Conservation (phyloP, 2,329 filamentous ascomycete species). For the Pestalotiopsis sp. region DNA sequence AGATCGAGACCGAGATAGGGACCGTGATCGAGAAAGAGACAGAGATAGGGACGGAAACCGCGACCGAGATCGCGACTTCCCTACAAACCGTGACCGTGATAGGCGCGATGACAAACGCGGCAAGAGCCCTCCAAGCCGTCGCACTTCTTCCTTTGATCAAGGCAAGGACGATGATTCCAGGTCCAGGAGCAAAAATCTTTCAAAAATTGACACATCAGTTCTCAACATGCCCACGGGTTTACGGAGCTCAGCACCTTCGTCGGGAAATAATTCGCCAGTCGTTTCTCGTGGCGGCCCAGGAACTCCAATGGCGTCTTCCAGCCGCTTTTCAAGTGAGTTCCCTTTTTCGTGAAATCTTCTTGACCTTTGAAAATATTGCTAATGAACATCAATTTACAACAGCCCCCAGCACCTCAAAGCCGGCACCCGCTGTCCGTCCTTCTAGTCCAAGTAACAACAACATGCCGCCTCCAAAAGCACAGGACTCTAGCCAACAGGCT, state of each 20-base stretch:
- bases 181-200: background rate
- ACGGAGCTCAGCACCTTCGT: background rate
- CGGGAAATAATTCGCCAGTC: background rate
- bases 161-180: background rate
- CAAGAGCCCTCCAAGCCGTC: background rate
- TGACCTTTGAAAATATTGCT: background rate
- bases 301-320: background rate
- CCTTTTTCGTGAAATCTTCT: background rate
- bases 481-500: conserved; percentile 26
- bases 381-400: background rate
- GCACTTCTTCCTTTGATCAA: background rate
- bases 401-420: background rate
- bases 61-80: conserved; percentile 8
- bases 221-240: background rate
- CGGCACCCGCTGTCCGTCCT: background rate
- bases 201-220: background rate
- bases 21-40: background rate
- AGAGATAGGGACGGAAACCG: background rate
- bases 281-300: background rate
- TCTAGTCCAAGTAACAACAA: background rate
- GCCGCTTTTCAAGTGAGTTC: background rate
- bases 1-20: conserved; percentile 15
- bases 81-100: conserved; percentile 8
- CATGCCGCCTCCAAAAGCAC: conserved; percentile 14
- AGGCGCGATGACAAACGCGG: background rate